Evolutionary conservation across 305 asterid species (phyloP).

Genomic region (Fraxinus paxiana): DNA sequence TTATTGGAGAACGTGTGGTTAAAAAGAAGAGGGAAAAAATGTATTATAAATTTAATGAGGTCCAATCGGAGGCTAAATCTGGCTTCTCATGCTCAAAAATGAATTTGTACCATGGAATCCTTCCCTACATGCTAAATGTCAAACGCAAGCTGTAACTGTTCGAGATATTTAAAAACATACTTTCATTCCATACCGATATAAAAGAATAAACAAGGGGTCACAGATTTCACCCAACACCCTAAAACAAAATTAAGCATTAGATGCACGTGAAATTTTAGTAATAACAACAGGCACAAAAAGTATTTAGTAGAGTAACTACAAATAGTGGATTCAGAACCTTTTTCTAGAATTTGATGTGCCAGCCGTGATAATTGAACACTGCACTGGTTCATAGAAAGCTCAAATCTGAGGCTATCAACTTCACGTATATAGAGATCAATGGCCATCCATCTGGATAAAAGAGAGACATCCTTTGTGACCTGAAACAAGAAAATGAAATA

Average conservation of each 20-base stretch:
- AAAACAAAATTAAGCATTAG: background rate
- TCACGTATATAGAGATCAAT: slow-evolving; percentile 85
- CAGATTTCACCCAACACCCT: background rate
- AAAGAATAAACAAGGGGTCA: background rate
- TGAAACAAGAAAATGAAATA: slow-evolving; percentile 33
- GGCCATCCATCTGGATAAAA: slow-evolving; percentile 97
- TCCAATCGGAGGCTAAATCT: background rate
- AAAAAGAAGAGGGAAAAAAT: background rate
- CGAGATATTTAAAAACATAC: background rate
- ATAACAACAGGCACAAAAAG: background rate
- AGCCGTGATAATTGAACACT: slow-evolving; percentile 49
- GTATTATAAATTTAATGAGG: background rate
- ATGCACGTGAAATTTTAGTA: background rate
- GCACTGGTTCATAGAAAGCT: slow-evolving; percentile 94
- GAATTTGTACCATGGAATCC: background rate
- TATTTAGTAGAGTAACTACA: background rate
- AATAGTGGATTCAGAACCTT: slow-evolving; percentile 43
- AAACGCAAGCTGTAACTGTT: background rate
- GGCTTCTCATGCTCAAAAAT: background rate
- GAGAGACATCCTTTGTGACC: slow-evolving; percentile 90
- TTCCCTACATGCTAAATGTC: background rate
- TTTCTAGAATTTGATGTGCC: slow-evolving; percentile 76
- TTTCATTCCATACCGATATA: background rate
- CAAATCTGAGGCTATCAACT: slow-evolving; percentile 87
- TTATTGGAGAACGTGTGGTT: background rate